A percentile compares a stretch with the other conserved stretches of the same genome.
These are phyloP conservation scores for Penicillium lagena DNA, from an alignment of 495 filamentous ascomycete genomes.

Conservation along the genomic window DNA sequence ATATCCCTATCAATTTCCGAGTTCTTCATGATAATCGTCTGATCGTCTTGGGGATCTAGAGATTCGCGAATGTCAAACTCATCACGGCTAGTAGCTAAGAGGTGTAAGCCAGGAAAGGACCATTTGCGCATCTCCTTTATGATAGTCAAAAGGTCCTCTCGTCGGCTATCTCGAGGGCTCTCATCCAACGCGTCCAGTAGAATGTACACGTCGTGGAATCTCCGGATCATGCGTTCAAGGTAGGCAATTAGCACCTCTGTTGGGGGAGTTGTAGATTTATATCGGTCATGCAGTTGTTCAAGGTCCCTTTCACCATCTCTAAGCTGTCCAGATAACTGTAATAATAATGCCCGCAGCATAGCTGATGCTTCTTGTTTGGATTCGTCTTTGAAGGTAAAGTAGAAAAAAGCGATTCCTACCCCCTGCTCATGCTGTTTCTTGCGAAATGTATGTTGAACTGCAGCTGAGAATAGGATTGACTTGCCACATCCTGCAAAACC, in stretches of 20 bases:
- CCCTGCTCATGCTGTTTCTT: constrained; percentile 3
- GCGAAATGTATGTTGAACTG: constrained; percentile 17
- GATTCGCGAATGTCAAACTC: constrained; percentile 26
- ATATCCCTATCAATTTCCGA: constrained; percentile 22
- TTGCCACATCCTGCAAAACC: constrained; percentile 38
- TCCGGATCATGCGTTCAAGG: constrained; percentile 9
- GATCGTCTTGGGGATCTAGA: constrained; percentile 7
- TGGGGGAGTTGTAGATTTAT: constrained; percentile 6
- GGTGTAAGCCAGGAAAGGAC: constrained; percentile 18
- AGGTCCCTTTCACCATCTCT: constrained; percentile 8
- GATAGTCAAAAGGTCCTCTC: constrained; percentile 14
- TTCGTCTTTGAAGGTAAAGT: constrained; percentile 32
- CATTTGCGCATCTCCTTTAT: constrained; percentile 20
- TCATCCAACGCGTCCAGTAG: constrained; percentile 24
- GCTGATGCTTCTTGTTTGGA: constrained; percentile 20
- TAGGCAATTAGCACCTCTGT: constrained; percentile 5
- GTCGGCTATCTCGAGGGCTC: constrained; percentile 10
- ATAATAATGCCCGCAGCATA: constrained; percentile 29
- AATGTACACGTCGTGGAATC: constrained; percentile 18
- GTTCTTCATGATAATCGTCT: constrained; percentile 20
- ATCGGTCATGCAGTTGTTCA: constrained; percentile 5
- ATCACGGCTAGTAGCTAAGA: constrained; percentile 33
- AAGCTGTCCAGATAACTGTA: constrained; percentile 27
- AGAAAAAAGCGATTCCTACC: constrained; percentile 32
- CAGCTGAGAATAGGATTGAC: constrained; percentile 29